phyloP scores from a whole-genome alignment of 164 flowering plant species.

The Euptelea pleiosperma region DNA sequence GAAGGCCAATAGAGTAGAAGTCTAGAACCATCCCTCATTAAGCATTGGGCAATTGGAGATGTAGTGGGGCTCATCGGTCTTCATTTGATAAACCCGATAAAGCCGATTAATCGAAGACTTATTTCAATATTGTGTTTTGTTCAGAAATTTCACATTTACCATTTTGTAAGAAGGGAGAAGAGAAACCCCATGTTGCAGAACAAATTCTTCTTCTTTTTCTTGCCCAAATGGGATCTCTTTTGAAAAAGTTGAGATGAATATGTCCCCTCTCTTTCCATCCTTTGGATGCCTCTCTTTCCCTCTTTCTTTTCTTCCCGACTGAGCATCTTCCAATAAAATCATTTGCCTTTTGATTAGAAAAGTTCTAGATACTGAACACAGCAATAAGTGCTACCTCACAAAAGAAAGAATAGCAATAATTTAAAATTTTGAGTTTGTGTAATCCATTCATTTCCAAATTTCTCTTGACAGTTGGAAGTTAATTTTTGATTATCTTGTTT shows the following conservation, averaged over 20 bases:
- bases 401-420: neutral
- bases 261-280: conserved; percentile 8
- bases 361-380: neutral
- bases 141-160: no score
- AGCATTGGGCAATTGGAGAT: no score
- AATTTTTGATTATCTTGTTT: neutral
- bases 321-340: conserved; percentile 22
- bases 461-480: no score
- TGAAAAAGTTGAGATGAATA: conserved; percentile 9
- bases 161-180: neutral
- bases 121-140: no score
- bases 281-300: conserved; percentile 18
- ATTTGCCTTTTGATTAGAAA: conserved; percentile 26
- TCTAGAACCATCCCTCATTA: no score
- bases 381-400: no score
- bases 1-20: no score
- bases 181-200: conserved; percentile 23
- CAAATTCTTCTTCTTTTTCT: conserved; percentile 8
- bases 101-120: no score
- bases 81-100: no score
- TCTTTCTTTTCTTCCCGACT: neutral
- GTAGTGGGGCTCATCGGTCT: no score
- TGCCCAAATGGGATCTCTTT: conserved; percentile 14
- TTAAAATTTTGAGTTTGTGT: neutral
- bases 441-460: no score